A percentile compares a stretch with the other conserved stretches of the same genome.
phyloP scores from a whole-genome alignment of 2,329 filamentous ascomycete species.

The Fusarium nanum region DNA sequence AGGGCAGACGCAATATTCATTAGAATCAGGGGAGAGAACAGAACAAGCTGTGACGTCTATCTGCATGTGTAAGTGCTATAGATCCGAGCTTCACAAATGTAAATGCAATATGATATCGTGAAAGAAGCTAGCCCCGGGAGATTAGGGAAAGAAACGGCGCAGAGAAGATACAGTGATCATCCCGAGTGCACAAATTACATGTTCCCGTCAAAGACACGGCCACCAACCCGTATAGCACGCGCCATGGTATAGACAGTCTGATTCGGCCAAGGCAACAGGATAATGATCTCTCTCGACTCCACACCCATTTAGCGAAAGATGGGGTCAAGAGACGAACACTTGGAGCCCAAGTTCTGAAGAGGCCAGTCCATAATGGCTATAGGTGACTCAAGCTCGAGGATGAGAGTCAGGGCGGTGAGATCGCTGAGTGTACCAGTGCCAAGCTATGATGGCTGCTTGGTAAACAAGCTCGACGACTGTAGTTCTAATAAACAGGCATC shows the following conservation, averaged over 20 bases:
- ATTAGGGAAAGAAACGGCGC: background rate
- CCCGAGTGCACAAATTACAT: slow-evolving; percentile 9
- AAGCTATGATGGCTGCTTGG: slow-evolving; percentile 2
- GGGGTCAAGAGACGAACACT: background rate
- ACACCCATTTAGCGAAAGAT: slow-evolving; percentile 8
- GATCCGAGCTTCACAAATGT: slow-evolving; percentile 1
- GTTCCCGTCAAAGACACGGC: background rate
- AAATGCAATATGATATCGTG: background rate
- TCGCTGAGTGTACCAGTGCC: background rate
- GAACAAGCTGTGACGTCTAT: slow-evolving; percentile 1
- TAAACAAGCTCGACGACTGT: background rate
- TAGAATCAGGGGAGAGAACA: background rate
- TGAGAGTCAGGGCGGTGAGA: background rate
- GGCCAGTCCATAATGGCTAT: background rate
- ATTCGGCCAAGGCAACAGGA: slow-evolving; percentile 15
- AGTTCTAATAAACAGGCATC: background rate
- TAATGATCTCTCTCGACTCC: background rate
- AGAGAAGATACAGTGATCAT: slow-evolving; percentile 1
- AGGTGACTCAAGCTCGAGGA: background rate
- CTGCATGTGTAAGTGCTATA: slow-evolving; percentile 5
- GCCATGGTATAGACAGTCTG: background rate
- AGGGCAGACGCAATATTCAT: background rate
- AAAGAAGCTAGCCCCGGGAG: background rate
- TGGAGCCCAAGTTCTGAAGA: background rate
- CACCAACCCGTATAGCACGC: slow-evolving; percentile 17